A percentile compares a stretch with the other conserved stretches of the same genome.
Evolutionary conservation across 164 flowering plant species (phyloP).

Genomic region (Tetracentron sinense): DNA sequence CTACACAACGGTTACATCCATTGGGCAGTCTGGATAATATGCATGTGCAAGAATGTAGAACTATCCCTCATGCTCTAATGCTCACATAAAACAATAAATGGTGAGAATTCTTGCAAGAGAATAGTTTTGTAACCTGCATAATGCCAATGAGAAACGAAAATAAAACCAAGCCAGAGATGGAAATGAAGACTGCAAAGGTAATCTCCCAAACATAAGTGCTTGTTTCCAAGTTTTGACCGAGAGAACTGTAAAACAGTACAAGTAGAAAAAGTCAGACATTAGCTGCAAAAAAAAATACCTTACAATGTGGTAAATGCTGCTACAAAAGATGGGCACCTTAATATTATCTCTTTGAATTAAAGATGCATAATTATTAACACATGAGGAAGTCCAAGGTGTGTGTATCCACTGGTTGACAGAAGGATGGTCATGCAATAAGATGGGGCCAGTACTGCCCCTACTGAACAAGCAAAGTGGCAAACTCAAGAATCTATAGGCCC

Average conservation of each 20-base stretch:
- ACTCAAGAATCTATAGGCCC: too few species aligned
- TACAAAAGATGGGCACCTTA: background rate
- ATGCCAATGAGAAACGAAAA: slow-evolving; percentile 92
- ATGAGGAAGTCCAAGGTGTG: too few species aligned
- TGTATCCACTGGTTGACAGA: too few species aligned
- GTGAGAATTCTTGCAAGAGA: too few species aligned
- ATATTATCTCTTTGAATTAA: too few species aligned
- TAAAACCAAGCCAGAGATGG: slow-evolving; percentile 81
- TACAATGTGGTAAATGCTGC: background rate
- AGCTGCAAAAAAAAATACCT: background rate
- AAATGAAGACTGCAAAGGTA: slow-evolving; percentile 73
- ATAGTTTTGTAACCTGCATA: slow-evolving; percentile 71
- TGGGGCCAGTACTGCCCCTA: too few species aligned
- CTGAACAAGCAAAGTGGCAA: too few species aligned
- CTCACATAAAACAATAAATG: too few species aligned
- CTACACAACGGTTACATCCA: background rate
- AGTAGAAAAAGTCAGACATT: background rate
- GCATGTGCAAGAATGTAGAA: background rate
- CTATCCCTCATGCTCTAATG: too few species aligned
- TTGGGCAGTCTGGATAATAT: background rate
- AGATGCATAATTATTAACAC: background rate
- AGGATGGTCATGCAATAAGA: too few species aligned
- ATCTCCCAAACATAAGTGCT: slow-evolving; percentile 86
- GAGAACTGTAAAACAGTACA: slow-evolving; percentile 53
- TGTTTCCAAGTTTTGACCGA: slow-evolving; percentile 73